phyloP scores from a whole-genome alignment of 2,329 filamentous ascomycete genomes.

The Colletotrichum gloeosporioides region DNA sequence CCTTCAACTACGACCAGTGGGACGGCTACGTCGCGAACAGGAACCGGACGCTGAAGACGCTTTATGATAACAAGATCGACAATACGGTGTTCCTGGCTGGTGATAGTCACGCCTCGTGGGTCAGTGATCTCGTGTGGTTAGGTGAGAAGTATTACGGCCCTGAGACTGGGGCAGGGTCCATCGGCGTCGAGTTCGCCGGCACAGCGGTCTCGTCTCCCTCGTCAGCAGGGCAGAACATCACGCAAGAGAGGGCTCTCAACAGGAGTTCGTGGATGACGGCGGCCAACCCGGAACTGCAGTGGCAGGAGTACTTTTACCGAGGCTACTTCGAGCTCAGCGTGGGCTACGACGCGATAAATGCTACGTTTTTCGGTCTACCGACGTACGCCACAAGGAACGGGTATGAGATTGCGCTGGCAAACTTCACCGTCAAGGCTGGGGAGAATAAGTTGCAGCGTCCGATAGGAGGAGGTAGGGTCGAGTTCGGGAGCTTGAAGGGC shows the following conservation, averaged over 20 bases:
- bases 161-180: conserved; percentile 56
- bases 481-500: conserved; percentile 61
- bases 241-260: neutral
- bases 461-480: conserved; percentile 46
- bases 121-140: conserved; percentile 63
- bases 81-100: conserved; percentile 79
- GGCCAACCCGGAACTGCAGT: conserved; percentile 69
- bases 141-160: conserved; percentile 58
- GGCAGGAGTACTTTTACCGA: conserved; percentile 77
- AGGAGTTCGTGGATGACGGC: neutral
- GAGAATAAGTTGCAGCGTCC: conserved; percentile 60
- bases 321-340: conserved; percentile 74
- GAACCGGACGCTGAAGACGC: conserved; percentile 71
- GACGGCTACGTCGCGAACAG: conserved; percentile 72
- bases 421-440: conserved; percentile 70
- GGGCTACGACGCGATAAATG: conserved; percentile 60
- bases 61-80: conserved; percentile 71
- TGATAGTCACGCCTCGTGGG: conserved; percentile 74
- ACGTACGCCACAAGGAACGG: conserved; percentile 63
- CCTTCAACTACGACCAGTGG: conserved; percentile 57
- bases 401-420: conserved; percentile 70
- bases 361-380: conserved; percentile 62
- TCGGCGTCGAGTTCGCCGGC: conserved; percentile 71
- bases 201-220: conserved; percentile 56
- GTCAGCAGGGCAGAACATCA: neutral